A percentile compares a stretch with the other conserved stretches of the same genome.
phyloP scores from a whole-genome alignment of 2,329 filamentous ascomycete genomes.

The Colletotrichum tamarilloi region DNA sequence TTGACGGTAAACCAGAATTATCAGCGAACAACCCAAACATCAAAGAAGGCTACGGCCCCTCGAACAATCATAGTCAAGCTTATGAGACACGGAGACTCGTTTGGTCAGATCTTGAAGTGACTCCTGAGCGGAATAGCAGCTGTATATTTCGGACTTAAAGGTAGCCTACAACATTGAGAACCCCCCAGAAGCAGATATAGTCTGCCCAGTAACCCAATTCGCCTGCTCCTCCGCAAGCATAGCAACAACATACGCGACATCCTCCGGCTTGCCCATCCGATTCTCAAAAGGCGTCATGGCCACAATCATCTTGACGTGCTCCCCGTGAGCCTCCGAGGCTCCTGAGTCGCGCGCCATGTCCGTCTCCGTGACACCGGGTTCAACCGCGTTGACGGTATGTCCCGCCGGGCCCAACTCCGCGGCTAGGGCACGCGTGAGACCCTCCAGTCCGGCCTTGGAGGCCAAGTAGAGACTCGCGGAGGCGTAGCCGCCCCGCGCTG shows the following conservation, averaged over 20 bases:
- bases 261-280: constrained; percentile 15
- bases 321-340: not conserved
- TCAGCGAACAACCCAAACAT: not conserved
- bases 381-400: constrained; percentile 17
- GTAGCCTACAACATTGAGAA: not conserved
- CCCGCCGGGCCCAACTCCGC: constrained; percentile 20
- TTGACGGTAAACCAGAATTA: not conserved
- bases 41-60: not conserved
- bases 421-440: constrained; percentile 7
- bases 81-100: no score
- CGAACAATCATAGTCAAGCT: no score
- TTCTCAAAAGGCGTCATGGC: constrained; percentile 16
- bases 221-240: constrained; percentile 19
- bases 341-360: constrained; percentile 11
- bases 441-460: constrained; percentile 21
- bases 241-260: constrained; percentile 9
- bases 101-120: no score
- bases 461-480: constrained; percentile 8
- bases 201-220: constrained; percentile 20
- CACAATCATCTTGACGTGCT: constrained; percentile 5
- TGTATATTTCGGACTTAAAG: not conserved
- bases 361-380: constrained; percentile 17
- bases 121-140: no score
- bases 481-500: constrained; percentile 6
- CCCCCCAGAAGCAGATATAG: constrained; percentile 6